These are phyloP conservation scores for Boletus rufocinnamomeus DNA, from an alignment of 768 basidiomycete genomes.

Conservation along the genomic window DNA sequence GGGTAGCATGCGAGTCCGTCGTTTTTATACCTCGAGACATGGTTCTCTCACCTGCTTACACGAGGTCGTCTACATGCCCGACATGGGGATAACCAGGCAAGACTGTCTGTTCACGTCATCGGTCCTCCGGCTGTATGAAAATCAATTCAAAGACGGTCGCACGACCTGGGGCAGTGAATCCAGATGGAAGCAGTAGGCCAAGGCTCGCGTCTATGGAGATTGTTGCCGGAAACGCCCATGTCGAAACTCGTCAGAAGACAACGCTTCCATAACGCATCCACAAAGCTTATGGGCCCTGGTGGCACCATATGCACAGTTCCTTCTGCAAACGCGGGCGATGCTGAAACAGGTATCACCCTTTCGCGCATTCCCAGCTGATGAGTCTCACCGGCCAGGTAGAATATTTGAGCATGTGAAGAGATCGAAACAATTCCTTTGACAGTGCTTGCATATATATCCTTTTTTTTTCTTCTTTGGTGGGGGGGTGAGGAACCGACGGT, in stretches of 20 bases:
- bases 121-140: slow-evolving; percentile 22
- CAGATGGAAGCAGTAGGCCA: slow-evolving; percentile 15
- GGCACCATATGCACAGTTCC: not conserved
- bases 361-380: slow-evolving; percentile 29
- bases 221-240: slow-evolving; percentile 30
- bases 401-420: slow-evolving; percentile 29
- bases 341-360: slow-evolving; percentile 35
- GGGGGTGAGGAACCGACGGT: not conserved
- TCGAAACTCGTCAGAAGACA: slow-evolving; percentile 33
- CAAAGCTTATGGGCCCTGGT: slow-evolving; percentile 25
- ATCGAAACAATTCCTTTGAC: slow-evolving; percentile 11
- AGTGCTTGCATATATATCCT: slow-evolving; percentile 11
- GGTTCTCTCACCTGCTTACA: slow-evolving; percentile 34
- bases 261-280: slow-evolving; percentile 34
- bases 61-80: slow-evolving; percentile 23
- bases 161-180: slow-evolving; percentile 31
- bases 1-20: slow-evolving; percentile 3
- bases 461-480: slow-evolving; percentile 4
- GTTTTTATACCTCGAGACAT: slow-evolving; percentile 33
- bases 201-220: slow-evolving; percentile 15
- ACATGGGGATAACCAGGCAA: slow-evolving; percentile 29
- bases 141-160: slow-evolving; percentile 32
- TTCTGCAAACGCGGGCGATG: slow-evolving; percentile 1
- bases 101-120: slow-evolving; percentile 32
- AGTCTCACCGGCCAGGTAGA: slow-evolving; percentile 22